Conservation (phyloP, 2,329 filamentous ascomycete genomes). For the Alternaria alternata region DNA sequence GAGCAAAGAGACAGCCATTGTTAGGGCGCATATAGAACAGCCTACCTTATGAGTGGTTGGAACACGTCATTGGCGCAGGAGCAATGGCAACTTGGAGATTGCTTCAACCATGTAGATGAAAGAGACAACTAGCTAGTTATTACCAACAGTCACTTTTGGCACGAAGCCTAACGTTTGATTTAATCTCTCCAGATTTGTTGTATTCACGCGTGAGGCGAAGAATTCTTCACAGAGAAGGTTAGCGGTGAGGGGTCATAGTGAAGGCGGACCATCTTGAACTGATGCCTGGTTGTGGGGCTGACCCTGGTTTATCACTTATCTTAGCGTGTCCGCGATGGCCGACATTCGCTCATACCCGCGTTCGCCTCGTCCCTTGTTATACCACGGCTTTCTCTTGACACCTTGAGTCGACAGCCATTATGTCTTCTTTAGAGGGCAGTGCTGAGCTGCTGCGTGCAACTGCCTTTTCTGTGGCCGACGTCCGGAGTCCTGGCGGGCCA, state of each 20-base stretch:
- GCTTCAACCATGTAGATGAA: neutral
- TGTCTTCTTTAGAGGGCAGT: slow-evolving; percentile 30
- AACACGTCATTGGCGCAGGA: neutral
- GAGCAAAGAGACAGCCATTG: neutral
- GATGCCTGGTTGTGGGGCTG: slow-evolving; percentile 17
- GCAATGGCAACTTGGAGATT: neutral
- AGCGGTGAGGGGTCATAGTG: neutral
- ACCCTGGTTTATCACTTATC: slow-evolving; percentile 19
- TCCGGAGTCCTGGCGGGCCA: neutral
- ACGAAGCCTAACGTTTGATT: neutral
- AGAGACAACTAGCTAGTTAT: neutral
- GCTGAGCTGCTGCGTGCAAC: slow-evolving; percentile 25
- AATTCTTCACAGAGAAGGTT: neutral
- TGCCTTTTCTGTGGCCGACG: neutral
- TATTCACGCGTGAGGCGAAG: neutral
- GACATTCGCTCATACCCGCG: slow-evolving; percentile 17
- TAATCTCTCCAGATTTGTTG: neutral
- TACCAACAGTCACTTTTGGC: neutral
- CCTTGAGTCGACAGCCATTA: slow-evolving; percentile 9
- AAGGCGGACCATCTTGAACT: neutral
- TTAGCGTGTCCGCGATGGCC: slow-evolving; percentile 29
- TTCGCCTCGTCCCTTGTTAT: slow-evolving; percentile 9
- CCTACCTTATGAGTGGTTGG: neutral
- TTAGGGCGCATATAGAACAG: neutral
- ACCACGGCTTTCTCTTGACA: neutral